These are phyloP conservation scores for Nakaseomyces delphensis DNA, from an alignment of 1,139 yeast species.

Conservation along the genomic window DNA sequence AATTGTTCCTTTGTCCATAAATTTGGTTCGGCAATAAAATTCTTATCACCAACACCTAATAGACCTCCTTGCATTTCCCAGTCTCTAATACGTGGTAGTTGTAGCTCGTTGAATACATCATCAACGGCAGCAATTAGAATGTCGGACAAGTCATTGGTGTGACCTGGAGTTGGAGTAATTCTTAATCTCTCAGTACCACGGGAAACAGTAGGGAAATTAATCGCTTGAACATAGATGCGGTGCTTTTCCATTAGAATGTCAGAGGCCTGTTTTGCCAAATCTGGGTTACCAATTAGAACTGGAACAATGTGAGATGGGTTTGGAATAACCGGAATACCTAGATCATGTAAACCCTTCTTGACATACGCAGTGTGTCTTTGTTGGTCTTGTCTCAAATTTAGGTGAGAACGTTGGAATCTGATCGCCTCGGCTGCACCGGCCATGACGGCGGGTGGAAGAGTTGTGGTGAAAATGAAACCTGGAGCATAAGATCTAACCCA, in stretches of 20 bases:
- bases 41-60: slow-evolving; percentile 71
- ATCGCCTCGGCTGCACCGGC: slow-evolving; percentile 89
- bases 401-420: slow-evolving; percentile 70
- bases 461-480: slow-evolving; percentile 92
- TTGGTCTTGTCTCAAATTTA: slow-evolving; percentile 72
- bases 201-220: slow-evolving; percentile 96
- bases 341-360: slow-evolving; percentile 54
- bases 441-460: slow-evolving; percentile 96
- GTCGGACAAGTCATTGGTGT: slow-evolving; percentile 66
- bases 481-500: slow-evolving; percentile 97
- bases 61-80: slow-evolving; percentile 79
- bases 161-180: slow-evolving; percentile 98
- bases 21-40: slow-evolving; percentile 38
- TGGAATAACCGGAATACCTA: slow-evolving; percentile 92
- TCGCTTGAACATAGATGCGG: slow-evolving; percentile 91
- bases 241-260: slow-evolving; percentile 79
- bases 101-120: slow-evolving; percentile 66
- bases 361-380: slow-evolving; percentile 82
- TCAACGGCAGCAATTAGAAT: slow-evolving; percentile 71
- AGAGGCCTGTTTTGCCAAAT: slow-evolving; percentile 81
- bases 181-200: slow-evolving; percentile 93
- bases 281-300: slow-evolving; percentile 87
- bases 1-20: slow-evolving; percentile 86
- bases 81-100: slow-evolving; percentile 64
- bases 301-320: slow-evolving; percentile 98